phyloP scores from a whole-genome alignment of 140 eudicot genomes.

The Cichorium intybus region DNA sequence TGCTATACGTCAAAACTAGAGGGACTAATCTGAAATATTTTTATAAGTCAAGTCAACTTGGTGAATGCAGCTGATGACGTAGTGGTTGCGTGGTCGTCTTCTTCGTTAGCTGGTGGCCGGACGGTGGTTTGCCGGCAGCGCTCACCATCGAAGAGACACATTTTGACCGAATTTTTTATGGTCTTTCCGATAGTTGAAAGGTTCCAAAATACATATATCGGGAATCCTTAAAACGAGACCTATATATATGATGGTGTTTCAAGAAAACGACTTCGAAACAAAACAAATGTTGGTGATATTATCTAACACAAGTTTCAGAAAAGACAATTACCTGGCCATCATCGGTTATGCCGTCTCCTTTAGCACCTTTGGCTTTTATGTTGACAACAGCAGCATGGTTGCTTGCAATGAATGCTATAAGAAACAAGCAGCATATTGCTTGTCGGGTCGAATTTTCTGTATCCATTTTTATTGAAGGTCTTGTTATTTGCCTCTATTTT shows the following conservation, averaged over 20 bases:
- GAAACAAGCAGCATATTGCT: slow-evolving; percentile 14
- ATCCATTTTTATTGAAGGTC: slow-evolving; percentile 7
- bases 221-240: neutral
- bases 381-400: slow-evolving; percentile 30
- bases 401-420: slow-evolving; percentile 13
- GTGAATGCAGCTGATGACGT: neutral
- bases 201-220: neutral
- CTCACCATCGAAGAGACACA: neutral
- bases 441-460: slow-evolving; percentile 2
- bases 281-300: neutral
- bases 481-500: neutral
- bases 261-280: neutral
- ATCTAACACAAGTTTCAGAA: neutral
- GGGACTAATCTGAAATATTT: neutral
- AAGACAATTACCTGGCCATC: slow-evolving; percentile 31
- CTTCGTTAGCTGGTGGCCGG: neutral
- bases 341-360: slow-evolving; percentile 34
- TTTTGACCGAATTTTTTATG: neutral
- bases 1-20: neutral
- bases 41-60: neutral
- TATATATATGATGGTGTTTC: neutral
- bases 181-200: neutral
- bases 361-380: slow-evolving; percentile 34
- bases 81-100: neutral
- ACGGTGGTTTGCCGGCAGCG: neutral